Evolutionary conservation across 2,329 filamentous ascomycete genomes (phyloP), one percentile per base, ranked within the genome.

Genomic region (Alternaria ethzedia): DNA sequence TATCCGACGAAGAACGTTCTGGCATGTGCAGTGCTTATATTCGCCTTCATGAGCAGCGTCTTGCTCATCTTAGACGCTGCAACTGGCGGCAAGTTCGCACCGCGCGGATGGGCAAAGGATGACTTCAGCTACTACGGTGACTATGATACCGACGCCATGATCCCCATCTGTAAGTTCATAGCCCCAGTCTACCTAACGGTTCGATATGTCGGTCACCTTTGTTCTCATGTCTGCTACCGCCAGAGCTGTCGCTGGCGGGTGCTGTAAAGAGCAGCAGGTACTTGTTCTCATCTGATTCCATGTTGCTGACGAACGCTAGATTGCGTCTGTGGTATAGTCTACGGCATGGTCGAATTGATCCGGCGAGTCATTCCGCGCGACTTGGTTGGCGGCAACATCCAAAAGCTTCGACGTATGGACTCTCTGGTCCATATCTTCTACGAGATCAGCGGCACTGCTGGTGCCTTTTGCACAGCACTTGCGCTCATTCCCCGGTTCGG

Each of bases 341-440:
- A 76, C 44, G 83, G 83, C 43, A 86, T 86, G 84, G 83, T 86
- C 12, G 84, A 86, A 71, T 77, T 86, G 26, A 84, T 86, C 59
- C 80, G 84, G 13, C 77, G 83, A 36, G 82, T 85, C 47, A 86
- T 86, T 43, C 84, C 84, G 3, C 75, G 83, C 41, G 84, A 86
- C 61, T 83, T 86, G 32, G 84, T 86, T 2, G 84, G 84, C 21
- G 84, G 84, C 36, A 81, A 86, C 61, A 78, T 85, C 2, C 81
- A 83, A 50, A 86, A 85, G 67, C 75, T 86, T 15, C 79, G 83
- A 51, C 81, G 80, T 30, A 82, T 85, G 81, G 84, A 78, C 68
- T 80, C 82, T 2, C 63, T 83, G 20, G 79, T 83, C 7, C 82
- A 83, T 66, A 83, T 84, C 57, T 83, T 83, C 64, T 85, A 84